Evolutionary conservation across 192 early-diverging fungal species (phyloP), one percentile per base, ranked within the genome.

Genomic region (Podila epigama): DNA sequence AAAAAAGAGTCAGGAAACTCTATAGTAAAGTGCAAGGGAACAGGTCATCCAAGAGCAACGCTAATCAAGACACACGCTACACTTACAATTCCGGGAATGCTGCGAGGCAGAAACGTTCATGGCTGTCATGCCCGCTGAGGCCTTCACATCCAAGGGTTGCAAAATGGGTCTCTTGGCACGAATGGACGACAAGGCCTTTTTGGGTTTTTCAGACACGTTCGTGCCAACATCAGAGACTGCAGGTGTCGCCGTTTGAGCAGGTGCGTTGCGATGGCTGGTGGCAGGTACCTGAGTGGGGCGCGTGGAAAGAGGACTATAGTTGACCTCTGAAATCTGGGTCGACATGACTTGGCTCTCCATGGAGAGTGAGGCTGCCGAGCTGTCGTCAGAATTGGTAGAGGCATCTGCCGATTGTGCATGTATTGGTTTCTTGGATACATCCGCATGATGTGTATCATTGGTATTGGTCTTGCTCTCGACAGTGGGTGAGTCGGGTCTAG

Each of bases 281-380:
- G 0, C 44, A 18, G 44, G 44, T 22, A 32, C 32, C 1, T 28
- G 54, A 11, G 33, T 31, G 3, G 42, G 40, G 0, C 37, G 60
- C 11, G 20, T 31, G 5, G 39, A 25, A 3, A 16, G 41, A 5
- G 58, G 63, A 12, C 37, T 41, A 33, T 62, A 22, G 3, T 31
- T 63, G 33, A 32, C 61, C 36, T 75, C 59, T 4, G 72, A 67
- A 6, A 75, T 75, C 51, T 75, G 65, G 1, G 72, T 75, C 15
- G 65, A 75, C 27, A 75, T 37, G 42, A 75, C 72, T 29, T 75
- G 72, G 15, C 55, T 62, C 40, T 75, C 72, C 16, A 75, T 68
- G 2, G 70, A 73, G 2, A 27, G 48, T 25, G 59, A 18, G 18
- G 48, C 48, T 50, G 36, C 40, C 0, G 5, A 35, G 13, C 12